These are phyloP conservation scores for Fusarium sp. DNA, from an alignment of 2,329 filamentous ascomycete genomes.

Conservation along the genomic window DNA sequence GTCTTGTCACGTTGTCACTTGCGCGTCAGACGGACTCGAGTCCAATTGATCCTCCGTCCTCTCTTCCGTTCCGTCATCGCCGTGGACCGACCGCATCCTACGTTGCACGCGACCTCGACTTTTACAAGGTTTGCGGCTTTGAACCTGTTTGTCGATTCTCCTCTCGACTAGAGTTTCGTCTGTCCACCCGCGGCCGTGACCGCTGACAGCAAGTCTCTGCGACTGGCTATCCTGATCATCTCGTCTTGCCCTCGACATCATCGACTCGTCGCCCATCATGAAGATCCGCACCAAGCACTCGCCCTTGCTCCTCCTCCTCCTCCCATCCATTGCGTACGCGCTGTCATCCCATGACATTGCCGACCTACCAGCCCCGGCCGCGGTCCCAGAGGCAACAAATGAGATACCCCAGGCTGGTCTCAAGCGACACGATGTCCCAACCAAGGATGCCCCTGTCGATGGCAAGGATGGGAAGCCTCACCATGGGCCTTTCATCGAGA, in stretches of 20 bases:
- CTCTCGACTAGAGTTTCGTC: neutral
- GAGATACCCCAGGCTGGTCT: slow-evolving; percentile 38
- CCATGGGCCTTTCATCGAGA: slow-evolving; percentile 81
- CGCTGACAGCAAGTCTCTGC: slow-evolving; percentile 13
- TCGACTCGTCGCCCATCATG: slow-evolving; percentile 58
- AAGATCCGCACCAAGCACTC: slow-evolving; percentile 65
- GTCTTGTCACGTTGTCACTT: neutral
- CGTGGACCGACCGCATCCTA: slow-evolving; percentile 33
- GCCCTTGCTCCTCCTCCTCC: slow-evolving; percentile 68
- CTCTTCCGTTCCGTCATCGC: slow-evolving; percentile 1
- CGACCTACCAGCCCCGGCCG: slow-evolving; percentile 36
- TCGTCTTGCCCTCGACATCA: neutral
- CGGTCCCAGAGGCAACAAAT: slow-evolving; percentile 42
- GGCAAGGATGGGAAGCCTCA: slow-evolving; percentile 95
- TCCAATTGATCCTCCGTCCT: neutral
- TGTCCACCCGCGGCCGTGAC: slow-evolving; percentile 20
- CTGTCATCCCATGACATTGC: slow-evolving; percentile 48
- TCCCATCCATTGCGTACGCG: slow-evolving; percentile 64
- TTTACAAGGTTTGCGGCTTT: slow-evolving; percentile 22
- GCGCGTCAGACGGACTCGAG: slow-evolving; percentile 12
- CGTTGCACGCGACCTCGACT: slow-evolving; percentile 33
- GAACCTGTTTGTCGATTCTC: slow-evolving; percentile 3
- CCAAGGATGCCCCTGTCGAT: slow-evolving; percentile 88
- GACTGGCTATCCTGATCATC: slow-evolving; percentile 9
- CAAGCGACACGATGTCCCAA: slow-evolving; percentile 54